Percentiles rank a stretch among this genome's conserved stretches.
phyloP scores from a whole-genome alignment of 2,329 filamentous ascomycete genomes.

The Cladosporium colombiae region DNA sequence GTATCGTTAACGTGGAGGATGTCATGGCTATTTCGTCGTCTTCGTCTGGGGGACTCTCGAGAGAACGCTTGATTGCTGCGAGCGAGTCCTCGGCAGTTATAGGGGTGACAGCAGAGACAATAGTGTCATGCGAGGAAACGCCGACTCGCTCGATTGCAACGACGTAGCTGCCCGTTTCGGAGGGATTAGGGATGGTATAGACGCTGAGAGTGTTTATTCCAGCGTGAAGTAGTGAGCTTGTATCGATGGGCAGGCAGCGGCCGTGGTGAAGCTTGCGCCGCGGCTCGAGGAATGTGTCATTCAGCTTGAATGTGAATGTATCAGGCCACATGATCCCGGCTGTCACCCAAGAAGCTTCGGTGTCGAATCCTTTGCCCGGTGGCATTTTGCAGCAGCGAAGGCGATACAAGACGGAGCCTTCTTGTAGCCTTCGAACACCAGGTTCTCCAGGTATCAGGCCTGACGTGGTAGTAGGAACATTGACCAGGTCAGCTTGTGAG shows the following conservation, averaged over 20 bases:
- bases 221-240: constrained; percentile 60
- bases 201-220: constrained; percentile 66
- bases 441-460: constrained; percentile 1
- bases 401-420: constrained; percentile 64
- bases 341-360: constrained; percentile 61
- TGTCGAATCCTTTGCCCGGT: constrained; percentile 32
- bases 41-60: constrained; percentile 46
- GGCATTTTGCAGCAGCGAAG: constrained; percentile 63
- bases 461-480: neutral
- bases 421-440: constrained; percentile 39
- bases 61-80: constrained; percentile 58
- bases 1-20: constrained; percentile 44
- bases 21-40: constrained; percentile 55
- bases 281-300: constrained; percentile 55
- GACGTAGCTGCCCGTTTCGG: constrained; percentile 51
- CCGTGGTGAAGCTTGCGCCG: constrained; percentile 72
- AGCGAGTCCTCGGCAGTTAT: constrained; percentile 54
- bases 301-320: constrained; percentile 68
- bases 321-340: constrained; percentile 71
- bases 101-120: constrained; percentile 39
- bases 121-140: constrained; percentile 47
- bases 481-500: constrained; percentile 10
- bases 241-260: constrained; percentile 73
- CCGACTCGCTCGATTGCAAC: constrained; percentile 71
- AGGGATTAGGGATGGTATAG: constrained; percentile 39